Evolutionary conservation across 2,329 filamentous ascomycete species (phyloP).

Genomic region (Ploettnerulaceae sp.): DNA sequence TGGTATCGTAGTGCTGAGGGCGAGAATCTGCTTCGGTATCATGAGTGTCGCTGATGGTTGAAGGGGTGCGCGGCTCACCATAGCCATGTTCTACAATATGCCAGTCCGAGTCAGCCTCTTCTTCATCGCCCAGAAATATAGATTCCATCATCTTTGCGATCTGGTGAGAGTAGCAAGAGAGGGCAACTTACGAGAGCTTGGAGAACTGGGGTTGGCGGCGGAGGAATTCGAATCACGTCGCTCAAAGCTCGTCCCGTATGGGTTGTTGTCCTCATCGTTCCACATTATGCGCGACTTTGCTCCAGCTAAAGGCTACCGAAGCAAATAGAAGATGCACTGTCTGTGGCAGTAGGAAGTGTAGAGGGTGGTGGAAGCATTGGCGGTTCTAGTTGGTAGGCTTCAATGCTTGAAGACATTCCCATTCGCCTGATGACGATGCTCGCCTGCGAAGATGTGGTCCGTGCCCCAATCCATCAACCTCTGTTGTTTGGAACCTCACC

Average conservation of each 20-base stretch:
- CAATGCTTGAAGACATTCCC: constrained; percentile 8
- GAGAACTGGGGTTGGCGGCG: constrained; percentile 59
- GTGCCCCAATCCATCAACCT: not conserved
- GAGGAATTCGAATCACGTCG: constrained; percentile 75
- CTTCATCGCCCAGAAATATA: constrained; percentile 34
- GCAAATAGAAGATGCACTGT: constrained; percentile 15
- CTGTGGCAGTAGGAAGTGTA: not conserved
- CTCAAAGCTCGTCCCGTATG: constrained; percentile 87
- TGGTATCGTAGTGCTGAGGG: constrained; percentile 34
- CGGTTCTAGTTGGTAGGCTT: not conserved
- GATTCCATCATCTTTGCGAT: constrained; percentile 36
- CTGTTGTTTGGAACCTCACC: not conserved
- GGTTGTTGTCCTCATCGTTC: constrained; percentile 99
- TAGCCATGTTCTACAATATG: constrained; percentile 49
- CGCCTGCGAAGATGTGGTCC: not conserved
- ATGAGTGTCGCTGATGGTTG: constrained; percentile 64
- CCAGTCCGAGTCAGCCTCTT: constrained; percentile 44
- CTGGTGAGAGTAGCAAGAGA: constrained; percentile 7
- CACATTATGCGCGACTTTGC: constrained; percentile 71
- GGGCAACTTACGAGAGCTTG: constrained; percentile 46
- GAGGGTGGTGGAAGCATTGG: not conserved
- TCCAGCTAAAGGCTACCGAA: constrained; percentile 18
- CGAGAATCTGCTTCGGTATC: constrained; percentile 20
- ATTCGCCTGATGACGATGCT: constrained; percentile 1
- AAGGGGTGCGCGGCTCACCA: constrained; percentile 41